Base-by-base conservation (phyloP, 495 filamentous ascomycete genomes). In the Bombardia bombarda region DNA sequence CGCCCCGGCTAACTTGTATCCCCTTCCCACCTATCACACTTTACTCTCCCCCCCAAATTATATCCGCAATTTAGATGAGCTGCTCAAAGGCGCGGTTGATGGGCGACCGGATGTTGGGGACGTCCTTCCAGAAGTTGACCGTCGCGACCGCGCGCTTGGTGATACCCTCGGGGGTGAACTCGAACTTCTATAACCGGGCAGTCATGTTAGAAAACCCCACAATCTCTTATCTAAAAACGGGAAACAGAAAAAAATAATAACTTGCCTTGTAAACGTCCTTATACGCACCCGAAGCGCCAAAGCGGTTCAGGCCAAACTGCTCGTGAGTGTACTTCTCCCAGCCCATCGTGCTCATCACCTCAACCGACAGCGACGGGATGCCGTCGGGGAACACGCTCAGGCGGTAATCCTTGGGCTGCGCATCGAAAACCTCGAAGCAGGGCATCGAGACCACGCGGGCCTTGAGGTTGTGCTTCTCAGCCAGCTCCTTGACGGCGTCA, bases 241-340 rank as follows among this genome's bases (percentile, higher is more conserved):
- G 8, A 26, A 31, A 25, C 12, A n/a, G 14, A 40, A 32, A 30
- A 50, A 13, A 22, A 45, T 14, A 1, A 40, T 13, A 16, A 71
- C 79, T 67, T 79, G 84, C 87, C 75, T 82, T 83, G 72, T 98
- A 98, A 40, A 98, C 89, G 57, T 97, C 80, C 82, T 94, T 93
- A 74, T 97, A 98, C 48, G 92, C 80, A 52, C 90, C 92, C 40
- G 84, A 90, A 53, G 89, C 90, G 78, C 92, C 92, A 67, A 98
- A 98, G 58, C 92, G 79, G 82, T 98, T 97, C 30, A 98, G 79
- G 60, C 92, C 92, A 60, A 98, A 98, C 72, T 98, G 92, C 79
- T 98, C 92, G 67, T 98, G 89, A 43, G 89, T 83, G 70, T 96
- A 98, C 63, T 86, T 82, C 79, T 96, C 90, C 92, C 92, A 98